Evolutionary conservation across 371 early-diverging fungal species (phyloP).

Genomic region (Mortierella sp.): DNA sequence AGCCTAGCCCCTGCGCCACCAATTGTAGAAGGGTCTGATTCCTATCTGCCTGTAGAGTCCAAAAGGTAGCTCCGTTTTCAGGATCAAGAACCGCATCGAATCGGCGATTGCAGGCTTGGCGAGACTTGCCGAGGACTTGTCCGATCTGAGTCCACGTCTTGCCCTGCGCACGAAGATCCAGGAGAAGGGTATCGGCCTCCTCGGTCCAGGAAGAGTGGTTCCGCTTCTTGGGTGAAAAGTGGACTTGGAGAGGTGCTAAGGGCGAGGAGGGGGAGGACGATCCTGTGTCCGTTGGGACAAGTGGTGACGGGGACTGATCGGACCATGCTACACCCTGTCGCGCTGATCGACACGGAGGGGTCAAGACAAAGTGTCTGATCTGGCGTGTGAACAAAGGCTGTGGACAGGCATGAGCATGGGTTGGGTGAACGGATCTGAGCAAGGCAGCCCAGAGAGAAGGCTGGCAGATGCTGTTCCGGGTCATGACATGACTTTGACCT

Average conservation of each 20-base stretch:
- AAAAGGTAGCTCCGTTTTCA: constrained; percentile 12
- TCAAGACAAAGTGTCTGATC: background rate
- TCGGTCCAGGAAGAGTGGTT: constrained; percentile 26
- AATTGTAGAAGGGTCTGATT: constrained; percentile 2
- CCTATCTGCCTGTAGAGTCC: constrained; percentile 11
- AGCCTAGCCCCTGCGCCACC: constrained; percentile 15
- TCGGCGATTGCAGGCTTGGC: constrained; percentile 38
- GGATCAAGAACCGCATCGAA: constrained; percentile 31
- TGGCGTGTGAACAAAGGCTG: background rate
- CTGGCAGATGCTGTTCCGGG: background rate
- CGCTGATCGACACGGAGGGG: background rate
- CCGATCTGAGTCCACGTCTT: constrained; percentile 31
- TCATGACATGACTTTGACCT: constrained; percentile 1
- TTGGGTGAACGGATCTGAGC: background rate
- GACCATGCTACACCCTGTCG: background rate
- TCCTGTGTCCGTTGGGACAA: background rate
- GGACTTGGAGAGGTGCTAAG: constrained; percentile 7
- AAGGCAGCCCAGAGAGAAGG: background rate
- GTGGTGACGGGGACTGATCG: background rate
- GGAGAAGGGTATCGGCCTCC: constrained; percentile 15
- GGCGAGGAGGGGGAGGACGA: background rate
- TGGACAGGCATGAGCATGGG: background rate
- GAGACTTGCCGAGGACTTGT: constrained; percentile 10
- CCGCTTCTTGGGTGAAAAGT: constrained; percentile 9
- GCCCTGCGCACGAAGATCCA: constrained; percentile 23